phyloP scores from a whole-genome alignment of 2,329 filamentous ascomycete species.

The Arachnopeziza araneosa region DNA sequence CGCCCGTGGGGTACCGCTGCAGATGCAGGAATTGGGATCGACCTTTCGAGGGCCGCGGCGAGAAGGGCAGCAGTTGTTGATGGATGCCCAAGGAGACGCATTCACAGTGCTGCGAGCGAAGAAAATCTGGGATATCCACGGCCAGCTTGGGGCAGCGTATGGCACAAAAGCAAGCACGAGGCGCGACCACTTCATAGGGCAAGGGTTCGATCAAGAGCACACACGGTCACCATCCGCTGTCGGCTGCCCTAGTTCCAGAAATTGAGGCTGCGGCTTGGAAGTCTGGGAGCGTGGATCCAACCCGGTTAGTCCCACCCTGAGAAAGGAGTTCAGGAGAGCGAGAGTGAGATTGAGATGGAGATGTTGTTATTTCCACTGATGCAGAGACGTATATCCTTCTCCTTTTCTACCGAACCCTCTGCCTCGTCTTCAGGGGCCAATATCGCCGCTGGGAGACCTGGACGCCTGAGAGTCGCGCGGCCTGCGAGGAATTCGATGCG shows the following conservation, averaged over 20 bases:
- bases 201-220: constrained; percentile 4
- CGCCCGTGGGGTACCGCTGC: not conserved
- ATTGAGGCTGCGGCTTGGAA: not conserved
- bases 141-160: not conserved
- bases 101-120: not conserved
- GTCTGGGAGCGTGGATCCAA: not conserved
- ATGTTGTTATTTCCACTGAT: not conserved
- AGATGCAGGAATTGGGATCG: not conserved
- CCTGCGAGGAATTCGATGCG: not conserved
- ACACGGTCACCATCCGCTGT: not conserved
- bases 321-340: not conserved
- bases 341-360: not conserved
- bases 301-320: not conserved
- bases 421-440: not conserved
- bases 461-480: too few relatives aligned
- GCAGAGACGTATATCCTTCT: not conserved
- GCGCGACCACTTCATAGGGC: constrained; percentile 13
- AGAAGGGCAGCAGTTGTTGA: not conserved
- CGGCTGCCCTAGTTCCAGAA: not conserved
- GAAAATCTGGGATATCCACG: not conserved
- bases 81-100: not conserved
- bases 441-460: too few relatives aligned
- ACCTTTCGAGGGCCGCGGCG: not conserved
- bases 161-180: constrained; percentile 11
- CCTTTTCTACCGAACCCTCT: not conserved